Percentiles rank a stretch among this genome's conserved stretches.
Conservation (phyloP, 164 flowering plant genomes). For the Dillenia turbinata region DNA sequence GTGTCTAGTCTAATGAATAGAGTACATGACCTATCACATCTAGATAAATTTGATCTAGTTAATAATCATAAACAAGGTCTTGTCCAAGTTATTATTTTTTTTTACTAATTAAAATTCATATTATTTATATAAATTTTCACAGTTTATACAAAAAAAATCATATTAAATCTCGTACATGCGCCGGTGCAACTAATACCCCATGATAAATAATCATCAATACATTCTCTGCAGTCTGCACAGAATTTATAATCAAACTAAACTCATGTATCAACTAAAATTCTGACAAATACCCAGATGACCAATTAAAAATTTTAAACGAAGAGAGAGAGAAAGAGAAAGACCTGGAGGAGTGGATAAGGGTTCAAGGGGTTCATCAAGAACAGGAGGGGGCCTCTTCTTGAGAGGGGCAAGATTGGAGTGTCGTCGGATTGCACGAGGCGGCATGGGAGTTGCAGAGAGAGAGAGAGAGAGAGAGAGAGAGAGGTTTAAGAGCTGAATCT, state of each 20-base stretch:
- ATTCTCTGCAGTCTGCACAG: background rate
- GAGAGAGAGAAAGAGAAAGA: background rate
- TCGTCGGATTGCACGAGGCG: conserved; percentile 18
- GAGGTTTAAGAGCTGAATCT: too few relatives aligned
- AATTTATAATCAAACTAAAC: background rate
- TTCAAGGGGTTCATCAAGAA: background rate
- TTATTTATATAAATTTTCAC: too few relatives aligned
- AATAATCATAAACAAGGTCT: too few relatives aligned
- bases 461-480: background rate
- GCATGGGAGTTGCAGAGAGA: conserved; percentile 8
- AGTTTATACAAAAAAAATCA: too few relatives aligned
- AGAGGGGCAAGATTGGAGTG: conserved; percentile 11
- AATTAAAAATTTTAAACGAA: background rate
- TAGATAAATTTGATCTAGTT: too few relatives aligned
- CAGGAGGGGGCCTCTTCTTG: conserved; percentile 19
- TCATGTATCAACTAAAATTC: background rate
- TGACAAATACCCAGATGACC: background rate
- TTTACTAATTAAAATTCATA: too few relatives aligned
- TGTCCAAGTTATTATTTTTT: too few relatives aligned
- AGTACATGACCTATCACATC: too few relatives aligned
- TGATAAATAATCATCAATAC: background rate
- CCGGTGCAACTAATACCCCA: background rate
- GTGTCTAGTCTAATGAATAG: too few relatives aligned
- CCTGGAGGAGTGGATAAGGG: conserved; percentile 1
- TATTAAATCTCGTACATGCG: background rate